These are phyloP conservation scores for Fusarium sp. DNA, from an alignment of 2,329 filamentous ascomycete species.

Conservation along the genomic window DNA sequence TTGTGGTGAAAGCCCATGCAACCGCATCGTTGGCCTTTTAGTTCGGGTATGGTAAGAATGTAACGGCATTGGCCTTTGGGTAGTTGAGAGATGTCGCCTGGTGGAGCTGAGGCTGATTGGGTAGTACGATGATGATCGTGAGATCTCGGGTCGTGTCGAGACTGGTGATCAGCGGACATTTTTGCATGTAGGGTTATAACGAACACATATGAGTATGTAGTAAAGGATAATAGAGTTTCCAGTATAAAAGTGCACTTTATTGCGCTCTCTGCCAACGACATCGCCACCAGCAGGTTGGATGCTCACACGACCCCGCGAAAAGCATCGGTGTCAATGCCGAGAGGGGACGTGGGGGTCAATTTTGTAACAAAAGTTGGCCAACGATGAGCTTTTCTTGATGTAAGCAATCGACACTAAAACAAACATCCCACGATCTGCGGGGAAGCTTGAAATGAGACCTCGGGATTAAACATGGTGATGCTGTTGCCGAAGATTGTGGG, in stretches of 20 bases:
- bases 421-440: slow-evolving; percentile 26
- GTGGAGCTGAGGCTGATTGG: slow-evolving; percentile 26
- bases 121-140: slow-evolving; percentile 14
- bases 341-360: slow-evolving; percentile 22
- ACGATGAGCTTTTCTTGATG: neutral
- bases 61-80: slow-evolving; percentile 29
- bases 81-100: slow-evolving; percentile 5
- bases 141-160: neutral
- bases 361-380: neutral
- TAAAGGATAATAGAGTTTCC: neutral
- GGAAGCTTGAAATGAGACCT: neutral
- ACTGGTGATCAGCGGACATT: neutral
- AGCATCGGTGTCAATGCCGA: slow-evolving; percentile 14
- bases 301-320: slow-evolving; percentile 21
- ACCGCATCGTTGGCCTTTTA: slow-evolving; percentile 25
- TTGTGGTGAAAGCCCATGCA: slow-evolving; percentile 32
- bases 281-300: neutral
- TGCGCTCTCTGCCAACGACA: neutral
- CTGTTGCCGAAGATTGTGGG: neutral
- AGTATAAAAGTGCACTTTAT: slow-evolving; percentile 1
- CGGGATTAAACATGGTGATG: neutral
- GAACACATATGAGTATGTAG: neutral
- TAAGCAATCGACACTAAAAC: slow-evolving; percentile 21
- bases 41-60: slow-evolving; percentile 23
- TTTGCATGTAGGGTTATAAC: too few species aligned